Conservation (phyloP, 2,329 filamentous ascomycete genomes). For the Colletotrichum siamense region DNA sequence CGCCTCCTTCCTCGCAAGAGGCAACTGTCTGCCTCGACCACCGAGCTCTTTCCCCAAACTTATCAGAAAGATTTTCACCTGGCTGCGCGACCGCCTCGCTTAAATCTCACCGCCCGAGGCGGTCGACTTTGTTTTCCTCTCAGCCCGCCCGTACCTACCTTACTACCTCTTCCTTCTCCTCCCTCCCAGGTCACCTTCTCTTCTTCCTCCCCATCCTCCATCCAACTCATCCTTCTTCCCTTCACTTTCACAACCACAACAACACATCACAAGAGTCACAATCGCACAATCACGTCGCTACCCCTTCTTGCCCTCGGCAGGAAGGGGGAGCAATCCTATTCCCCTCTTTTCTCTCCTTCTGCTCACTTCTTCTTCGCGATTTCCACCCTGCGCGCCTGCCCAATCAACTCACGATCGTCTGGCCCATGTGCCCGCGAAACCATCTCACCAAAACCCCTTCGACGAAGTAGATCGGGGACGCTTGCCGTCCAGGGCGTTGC, state of each 20-base stretch:
- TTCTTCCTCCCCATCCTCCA: not conserved
- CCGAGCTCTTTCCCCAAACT: not conserved
- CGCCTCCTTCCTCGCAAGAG: not conserved
- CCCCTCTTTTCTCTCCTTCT: not conserved
- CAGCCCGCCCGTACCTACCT: not conserved
- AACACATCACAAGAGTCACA: not conserved
- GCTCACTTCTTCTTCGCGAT: not conserved
- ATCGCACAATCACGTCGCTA: not conserved
- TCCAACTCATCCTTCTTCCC: not conserved
- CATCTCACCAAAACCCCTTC: not conserved
- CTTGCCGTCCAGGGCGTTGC: not conserved
- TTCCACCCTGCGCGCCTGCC: accelerated
- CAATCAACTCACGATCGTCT: not conserved
- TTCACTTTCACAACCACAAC: not conserved
- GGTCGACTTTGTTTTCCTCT: not conserved
- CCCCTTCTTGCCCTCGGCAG: not conserved
- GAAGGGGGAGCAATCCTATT: not conserved
- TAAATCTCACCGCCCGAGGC: not conserved
- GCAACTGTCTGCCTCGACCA: not conserved
- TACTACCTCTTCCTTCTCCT: not conserved
- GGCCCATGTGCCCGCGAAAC: not conserved
- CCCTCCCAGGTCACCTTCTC: not conserved
- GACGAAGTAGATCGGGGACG: not conserved
- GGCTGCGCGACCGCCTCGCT: not conserved
- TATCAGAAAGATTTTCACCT: not conserved